Conservation (phyloP, 2,329 filamentous ascomycete species). For the Fusarium virguliforme region DNA sequence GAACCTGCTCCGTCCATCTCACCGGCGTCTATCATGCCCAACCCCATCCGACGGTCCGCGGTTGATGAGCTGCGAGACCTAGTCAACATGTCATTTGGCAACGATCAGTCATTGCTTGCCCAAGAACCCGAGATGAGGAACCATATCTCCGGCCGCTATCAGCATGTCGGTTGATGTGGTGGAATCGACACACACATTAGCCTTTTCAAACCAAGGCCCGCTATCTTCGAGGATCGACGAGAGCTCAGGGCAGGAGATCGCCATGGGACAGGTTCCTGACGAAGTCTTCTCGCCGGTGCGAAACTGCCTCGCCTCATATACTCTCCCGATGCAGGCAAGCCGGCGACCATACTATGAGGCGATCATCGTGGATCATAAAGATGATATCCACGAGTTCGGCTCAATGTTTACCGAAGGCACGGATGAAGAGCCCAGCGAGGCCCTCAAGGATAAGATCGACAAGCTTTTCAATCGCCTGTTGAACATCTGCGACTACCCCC, state of each 20-base stretch:
- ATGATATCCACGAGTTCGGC: slow-evolving; percentile 64
- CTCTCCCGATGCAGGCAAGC: slow-evolving; percentile 71
- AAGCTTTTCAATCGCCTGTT: slow-evolving; percentile 66
- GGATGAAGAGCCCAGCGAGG: slow-evolving; percentile 58
- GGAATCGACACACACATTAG: slow-evolving; percentile 40
- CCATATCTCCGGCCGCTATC: slow-evolving; percentile 60
- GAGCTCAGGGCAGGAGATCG: slow-evolving; percentile 48
- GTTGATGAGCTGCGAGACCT: slow-evolving; percentile 43
- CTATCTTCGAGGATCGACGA: slow-evolving; percentile 38
- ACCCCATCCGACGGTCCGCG: slow-evolving; percentile 39
- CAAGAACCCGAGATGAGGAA: slow-evolving; percentile 45
- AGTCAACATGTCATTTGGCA: slow-evolving; percentile 42
- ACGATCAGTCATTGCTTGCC: slow-evolving; percentile 38
- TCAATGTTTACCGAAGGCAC: slow-evolving; percentile 60
- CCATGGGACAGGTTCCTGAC: slow-evolving; percentile 49
- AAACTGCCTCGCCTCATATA: slow-evolving; percentile 62
- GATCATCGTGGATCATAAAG: slow-evolving; percentile 62
- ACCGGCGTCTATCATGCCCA: slow-evolving; percentile 49
- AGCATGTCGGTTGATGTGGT: slow-evolving; percentile 51
- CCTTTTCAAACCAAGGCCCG: slow-evolving; percentile 40
- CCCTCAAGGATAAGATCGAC: slow-evolving; percentile 65
- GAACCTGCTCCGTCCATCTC: slow-evolving; percentile 48
- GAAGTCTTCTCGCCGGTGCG: slow-evolving; percentile 40
- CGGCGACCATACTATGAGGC: slow-evolving; percentile 68
- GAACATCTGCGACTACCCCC: slow-evolving; percentile 72